These are phyloP conservation scores for Fusarium keratoplasticum DNA, from an alignment of 2,329 filamentous ascomycete species.

Conservation along the genomic window DNA sequence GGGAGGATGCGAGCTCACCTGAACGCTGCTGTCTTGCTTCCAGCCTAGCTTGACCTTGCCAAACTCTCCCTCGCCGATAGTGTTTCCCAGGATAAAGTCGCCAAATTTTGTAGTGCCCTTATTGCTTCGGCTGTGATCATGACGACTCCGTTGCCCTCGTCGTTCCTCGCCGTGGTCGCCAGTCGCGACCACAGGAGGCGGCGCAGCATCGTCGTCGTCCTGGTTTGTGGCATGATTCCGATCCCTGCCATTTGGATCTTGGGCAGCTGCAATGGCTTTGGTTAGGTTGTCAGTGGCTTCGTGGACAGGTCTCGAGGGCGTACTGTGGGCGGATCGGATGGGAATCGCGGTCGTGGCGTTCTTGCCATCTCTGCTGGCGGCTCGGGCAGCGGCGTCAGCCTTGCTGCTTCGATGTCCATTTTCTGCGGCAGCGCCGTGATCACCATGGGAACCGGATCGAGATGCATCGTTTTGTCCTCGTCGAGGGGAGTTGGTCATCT, in stretches of 20 bases:
- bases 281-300: conserved; percentile 85
- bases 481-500: conserved; percentile 56
- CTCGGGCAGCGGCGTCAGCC: conserved; percentile 54
- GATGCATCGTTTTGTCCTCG: conserved; percentile 52
- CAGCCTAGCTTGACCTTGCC: conserved; percentile 98
- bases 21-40: conserved; percentile 93
- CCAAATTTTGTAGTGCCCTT: conserved; percentile 87
- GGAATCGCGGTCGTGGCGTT: conserved; percentile 55
- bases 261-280: conserved; percentile 67
- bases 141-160: conserved; percentile 65
- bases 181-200: conserved; percentile 58
- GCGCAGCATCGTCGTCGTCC: conserved; percentile 54
- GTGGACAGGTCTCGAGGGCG: conserved; percentile 69
- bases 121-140: conserved; percentile 65
- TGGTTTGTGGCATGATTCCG: conserved; percentile 42
- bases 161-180: conserved; percentile 60
- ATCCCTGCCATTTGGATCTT: conserved; percentile 47
- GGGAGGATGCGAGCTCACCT: conserved; percentile 59
- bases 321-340: conserved; percentile 57
- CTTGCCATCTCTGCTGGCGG: conserved; percentile 56
- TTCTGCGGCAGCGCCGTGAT: conserved; percentile 45
- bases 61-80: conserved; percentile 97
- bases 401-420: conserved; percentile 48
- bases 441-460: conserved; percentile 50
- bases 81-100: conserved; percentile 95